These are phyloP conservation scores for Termitomyces titanicus DNA, from an alignment of 768 basidiomycete genomes.

Conservation along the genomic window DNA sequence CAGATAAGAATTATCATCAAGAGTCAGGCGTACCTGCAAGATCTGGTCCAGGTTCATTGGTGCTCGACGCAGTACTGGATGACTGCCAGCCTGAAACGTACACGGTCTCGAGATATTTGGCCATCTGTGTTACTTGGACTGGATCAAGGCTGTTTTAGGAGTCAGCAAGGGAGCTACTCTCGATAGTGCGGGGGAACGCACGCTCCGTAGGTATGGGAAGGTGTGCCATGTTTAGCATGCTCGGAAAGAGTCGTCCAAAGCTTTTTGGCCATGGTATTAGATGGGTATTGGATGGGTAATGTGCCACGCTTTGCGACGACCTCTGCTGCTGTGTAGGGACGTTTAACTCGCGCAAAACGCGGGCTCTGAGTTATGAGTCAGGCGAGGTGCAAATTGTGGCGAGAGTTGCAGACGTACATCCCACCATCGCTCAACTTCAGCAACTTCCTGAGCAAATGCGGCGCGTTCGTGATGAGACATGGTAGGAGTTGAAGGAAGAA, in stretches of 20 bases:
- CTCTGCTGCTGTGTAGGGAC: conserved; percentile 90
- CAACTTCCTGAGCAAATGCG: conserved; percentile 77
- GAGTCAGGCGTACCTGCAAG: conserved; percentile 67
- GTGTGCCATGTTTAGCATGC: conserved; percentile 74
- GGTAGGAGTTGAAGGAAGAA: conserved; percentile 16
- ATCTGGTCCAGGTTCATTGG: conserved; percentile 97
- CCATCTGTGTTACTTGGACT: conserved; percentile 99
- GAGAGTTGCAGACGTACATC: conserved; percentile 50
- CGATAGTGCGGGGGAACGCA: conserved; percentile 47
- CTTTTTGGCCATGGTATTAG: conserved; percentile 83
- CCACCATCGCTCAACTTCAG: conserved; percentile 87
- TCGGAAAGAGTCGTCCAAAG: conserved; percentile 71
- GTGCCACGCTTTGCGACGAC: conserved; percentile 95
- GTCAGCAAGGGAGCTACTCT: not conserved
- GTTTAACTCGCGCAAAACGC: conserved; percentile 81
- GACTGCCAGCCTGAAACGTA: conserved; percentile 98
- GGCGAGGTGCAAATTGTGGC: conserved; percentile 6
- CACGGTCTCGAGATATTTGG: conserved; percentile 95
- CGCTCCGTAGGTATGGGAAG: conserved; percentile 98
- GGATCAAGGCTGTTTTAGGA: conserved; percentile 76
- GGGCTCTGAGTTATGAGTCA: conserved; percentile 50
- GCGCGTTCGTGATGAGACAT: conserved; percentile 66
- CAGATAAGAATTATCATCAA: not conserved
- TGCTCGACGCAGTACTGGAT: conserved; percentile 89
- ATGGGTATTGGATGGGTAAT: conserved; percentile 81